Conservation (phyloP, 805 yeast genomes). For the Saccharomycopsis sp. region DNA sequence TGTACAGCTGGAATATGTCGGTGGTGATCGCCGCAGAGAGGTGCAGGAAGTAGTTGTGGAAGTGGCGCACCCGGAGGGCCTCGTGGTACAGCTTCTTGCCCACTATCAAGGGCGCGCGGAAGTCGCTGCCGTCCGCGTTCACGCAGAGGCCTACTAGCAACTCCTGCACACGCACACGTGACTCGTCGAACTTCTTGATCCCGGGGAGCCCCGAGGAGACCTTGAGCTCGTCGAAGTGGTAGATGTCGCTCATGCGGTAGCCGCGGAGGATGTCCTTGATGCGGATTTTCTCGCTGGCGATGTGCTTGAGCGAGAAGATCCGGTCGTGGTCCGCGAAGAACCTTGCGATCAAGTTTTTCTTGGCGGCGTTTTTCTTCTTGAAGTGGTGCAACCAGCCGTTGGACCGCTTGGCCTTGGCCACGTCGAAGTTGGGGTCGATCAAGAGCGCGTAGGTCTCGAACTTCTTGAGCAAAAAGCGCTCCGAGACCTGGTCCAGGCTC, state of each 20-base stretch:
- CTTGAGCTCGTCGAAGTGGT: conserved; percentile 33
- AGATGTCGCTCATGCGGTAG: conserved; percentile 27
- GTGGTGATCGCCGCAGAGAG: conserved; percentile 21
- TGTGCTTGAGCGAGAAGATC: conserved; percentile 18
- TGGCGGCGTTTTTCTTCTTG: conserved; percentile 28
- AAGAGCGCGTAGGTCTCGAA: conserved; percentile 23
- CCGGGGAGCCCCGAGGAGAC: conserved; percentile 23
- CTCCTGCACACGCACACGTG: conserved; percentile 10
- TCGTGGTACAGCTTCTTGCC: conserved; percentile 6
- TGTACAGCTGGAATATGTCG: conserved; percentile 24
- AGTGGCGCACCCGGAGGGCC: conserved; percentile 1
- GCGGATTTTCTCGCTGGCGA: conserved; percentile 26
- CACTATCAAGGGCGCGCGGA: conserved; percentile 28
- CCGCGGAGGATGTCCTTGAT: conserved; percentile 21
- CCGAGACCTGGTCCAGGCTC: conserved; percentile 24
- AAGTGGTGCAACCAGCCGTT: conserved; percentile 39
- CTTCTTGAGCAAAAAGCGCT: conserved; percentile 28
- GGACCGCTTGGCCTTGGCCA: conserved; percentile 24
- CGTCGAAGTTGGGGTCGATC: conserved; percentile 13
- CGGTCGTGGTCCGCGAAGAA: conserved; percentile 24
- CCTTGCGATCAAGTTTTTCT: conserved; percentile 26
- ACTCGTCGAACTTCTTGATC: conserved; percentile 6
- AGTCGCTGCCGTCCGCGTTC: conserved; percentile 28
- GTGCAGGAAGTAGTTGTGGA: conserved; percentile 19
- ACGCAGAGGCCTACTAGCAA: conserved; percentile 26